Evolutionary conservation across 2,329 filamentous ascomycete genomes (phyloP).

Genomic region (Mycogone perniciosa): DNA sequence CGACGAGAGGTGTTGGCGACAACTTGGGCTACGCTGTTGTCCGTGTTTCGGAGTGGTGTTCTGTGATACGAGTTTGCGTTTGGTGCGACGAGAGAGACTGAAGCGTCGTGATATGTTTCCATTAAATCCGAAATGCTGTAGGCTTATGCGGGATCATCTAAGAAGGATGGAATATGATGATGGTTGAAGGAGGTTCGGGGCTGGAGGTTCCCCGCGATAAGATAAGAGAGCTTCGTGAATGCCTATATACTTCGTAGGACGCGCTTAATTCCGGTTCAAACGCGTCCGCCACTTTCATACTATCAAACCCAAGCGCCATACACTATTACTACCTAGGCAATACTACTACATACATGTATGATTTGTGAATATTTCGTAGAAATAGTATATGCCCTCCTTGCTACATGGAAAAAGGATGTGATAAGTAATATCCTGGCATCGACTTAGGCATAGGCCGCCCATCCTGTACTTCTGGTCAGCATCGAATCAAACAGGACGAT

Average conservation of each 20-base stretch:
- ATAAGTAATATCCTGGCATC: neutral
- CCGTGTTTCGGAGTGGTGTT: neutral
- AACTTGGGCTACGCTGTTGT: conserved; percentile 2
- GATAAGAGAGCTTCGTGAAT: conserved; percentile 18
- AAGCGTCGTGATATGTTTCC: neutral
- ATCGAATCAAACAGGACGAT: neutral
- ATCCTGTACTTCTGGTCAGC: conserved; percentile 30
- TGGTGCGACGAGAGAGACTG: neutral
- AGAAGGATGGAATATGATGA: neutral
- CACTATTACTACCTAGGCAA: too few relatives aligned
- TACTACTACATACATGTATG: too few relatives aligned
- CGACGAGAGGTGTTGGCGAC: conserved; percentile 3
- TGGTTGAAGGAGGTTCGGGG: neutral
- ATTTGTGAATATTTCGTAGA: neutral
- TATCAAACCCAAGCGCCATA: too few relatives aligned
- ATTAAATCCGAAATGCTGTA: neutral
- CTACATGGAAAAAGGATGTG: neutral
- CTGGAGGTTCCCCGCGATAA: conserved; percentile 18
- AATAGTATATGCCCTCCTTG: neutral
- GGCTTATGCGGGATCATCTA: neutral
- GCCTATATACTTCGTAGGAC: conserved; percentile 1
- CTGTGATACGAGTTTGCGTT: neutral
- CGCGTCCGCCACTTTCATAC: neutral
- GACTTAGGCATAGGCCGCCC: conserved; percentile 40
- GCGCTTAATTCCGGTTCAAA: neutral